Evolutionary conservation across 768 basidiomycete species (phyloP), one percentile per base, ranked within the genome.

Genomic region (Collybiopsis confluens): DNA sequence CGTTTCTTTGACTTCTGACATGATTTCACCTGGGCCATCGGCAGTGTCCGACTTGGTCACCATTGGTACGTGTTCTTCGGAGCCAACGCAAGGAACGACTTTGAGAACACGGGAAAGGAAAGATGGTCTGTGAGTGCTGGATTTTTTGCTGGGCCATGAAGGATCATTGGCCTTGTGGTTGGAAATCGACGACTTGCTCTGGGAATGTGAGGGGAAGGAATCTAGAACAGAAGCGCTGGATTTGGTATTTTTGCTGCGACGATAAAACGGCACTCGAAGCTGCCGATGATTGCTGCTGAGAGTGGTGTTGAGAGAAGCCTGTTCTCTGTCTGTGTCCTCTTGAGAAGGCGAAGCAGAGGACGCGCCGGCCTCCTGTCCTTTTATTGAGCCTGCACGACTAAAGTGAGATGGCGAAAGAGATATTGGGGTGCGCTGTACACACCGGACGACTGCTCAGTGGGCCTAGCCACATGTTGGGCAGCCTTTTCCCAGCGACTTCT

Each of bases 221-320:
- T 64, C 69, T 33, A 48, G 24, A 35, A 70, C 63, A 7, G 72
- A 72, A 35, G 68, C 56, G 15, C 70, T 60, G 6, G 71, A 66
- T 56, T 71, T 73, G 62, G 64, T 67, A 38, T 59, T 57, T 62
- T 72, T 75, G 35, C 35, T 48, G 59, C 75, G 73, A 53, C 71
- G 72, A 66, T 76, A 74, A 59, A 78, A 74, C 54, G 72, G 73
- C 30, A 69, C 65, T 54, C 72, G 72, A 59, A 69, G 67, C 41
- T 63, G 64, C 20, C 13, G 30, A n/a, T 48, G 47, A 48, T 48
- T 48, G 47, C 64, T 65, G 47, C 71, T 69, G 55, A 75, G 65
- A 26, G 72, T 71, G 45, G 70, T 70, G 59, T 65, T 70, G 54
- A 70, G 66, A 50, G 75, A 76, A 54, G 61, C 71, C 58, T 74